A percentile compares a stretch with the other conserved stretches of the same genome.
phyloP scores from a whole-genome alignment of 345 rosid species.

The Stellera chamaejasme region DNA sequence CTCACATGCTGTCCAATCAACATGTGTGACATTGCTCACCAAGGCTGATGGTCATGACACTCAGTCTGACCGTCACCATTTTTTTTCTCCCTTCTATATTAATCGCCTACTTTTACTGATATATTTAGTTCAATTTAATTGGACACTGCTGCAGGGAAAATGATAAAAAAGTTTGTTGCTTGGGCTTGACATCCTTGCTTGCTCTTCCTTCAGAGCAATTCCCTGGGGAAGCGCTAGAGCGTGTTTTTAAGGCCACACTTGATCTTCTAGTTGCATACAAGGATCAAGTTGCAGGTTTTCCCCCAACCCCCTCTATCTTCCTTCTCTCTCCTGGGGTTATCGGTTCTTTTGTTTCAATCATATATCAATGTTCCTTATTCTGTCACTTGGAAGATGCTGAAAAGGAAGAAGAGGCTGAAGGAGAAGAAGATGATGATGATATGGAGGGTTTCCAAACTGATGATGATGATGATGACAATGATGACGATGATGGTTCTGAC shows the following conservation, averaged over 20 bases:
- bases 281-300: slow-evolving; percentile 79
- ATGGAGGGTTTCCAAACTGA: slow-evolving; percentile 84
- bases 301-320: background rate
- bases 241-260: slow-evolving; percentile 71
- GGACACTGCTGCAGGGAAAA: slow-evolving; percentile 53
- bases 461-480: slow-evolving; percentile 75
- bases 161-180: slow-evolving; percentile 86
- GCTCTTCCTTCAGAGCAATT: slow-evolving; percentile 71
- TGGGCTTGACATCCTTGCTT: slow-evolving; percentile 78
- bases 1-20: no score
- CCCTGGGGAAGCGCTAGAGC: slow-evolving; percentile 72
- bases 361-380: slow-evolving; percentile 3
- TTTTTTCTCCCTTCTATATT: no score
- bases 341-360: slow-evolving; percentile 3
- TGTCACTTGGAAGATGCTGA: slow-evolving; percentile 49
- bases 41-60: no score
- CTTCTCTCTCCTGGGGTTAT: background rate
- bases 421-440: slow-evolving; percentile 44
- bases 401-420: slow-evolving; percentile 57
- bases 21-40: no score
- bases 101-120: no score
- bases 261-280: slow-evolving; percentile 77
- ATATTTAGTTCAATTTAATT: background rate
- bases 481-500: slow-evolving; percentile 63
- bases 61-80: no score